Base-by-base conservation (phyloP, 306 rosid genomes). In the barrel medic (Medicago truncatula) region DNA sequence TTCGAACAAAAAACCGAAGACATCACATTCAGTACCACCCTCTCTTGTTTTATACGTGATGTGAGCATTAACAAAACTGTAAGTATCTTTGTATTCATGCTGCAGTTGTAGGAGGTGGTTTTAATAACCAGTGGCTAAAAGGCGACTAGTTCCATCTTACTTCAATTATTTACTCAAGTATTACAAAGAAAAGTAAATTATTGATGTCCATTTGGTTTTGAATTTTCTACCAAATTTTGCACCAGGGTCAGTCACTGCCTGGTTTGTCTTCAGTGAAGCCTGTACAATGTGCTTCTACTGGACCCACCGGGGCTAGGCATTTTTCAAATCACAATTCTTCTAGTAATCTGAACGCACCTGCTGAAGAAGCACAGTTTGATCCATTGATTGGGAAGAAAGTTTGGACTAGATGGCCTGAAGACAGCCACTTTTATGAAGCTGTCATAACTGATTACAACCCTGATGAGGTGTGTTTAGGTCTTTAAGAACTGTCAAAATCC, bases 381-480 rank as follows among this genome's bases (percentile, higher is more conserved):
- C 85, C 90, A 7, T 87, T 89, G 65, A 78, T 96, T 67, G 99
- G 97, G 76, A 91, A 86, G 88, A 96, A 88, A 82, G 96, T 96
- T 78, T 87, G 96, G 97, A 92, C 96, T 40, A 87, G 97, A 69
- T 96, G 99, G 99, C 99, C 97, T 49, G 93, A 82, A 80, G 97
- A 96, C 84, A 96, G 92, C 81, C 87, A 79, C 87, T 96, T 96
- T 76, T 96, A 96, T 65, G 97, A 96, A 87, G 98, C 99, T 80
- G 80, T 89, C 52, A 83, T 96, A 70, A 90, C 98, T 20, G 93
- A 90, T 70, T 96, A 90, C 85, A 84, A 92, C 64, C 73, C 76
- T 54, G 62, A 86, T 2, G 93, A 92, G 87, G 99, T 92, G 75
- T 72, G 83, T 70, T 66, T 54, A 44, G 52, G 58, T 76, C 80